These are phyloP conservation scores for Phytophthora uliginosa DNA, from an alignment of 352 stramenopile species.

Conservation along the genomic window DNA sequence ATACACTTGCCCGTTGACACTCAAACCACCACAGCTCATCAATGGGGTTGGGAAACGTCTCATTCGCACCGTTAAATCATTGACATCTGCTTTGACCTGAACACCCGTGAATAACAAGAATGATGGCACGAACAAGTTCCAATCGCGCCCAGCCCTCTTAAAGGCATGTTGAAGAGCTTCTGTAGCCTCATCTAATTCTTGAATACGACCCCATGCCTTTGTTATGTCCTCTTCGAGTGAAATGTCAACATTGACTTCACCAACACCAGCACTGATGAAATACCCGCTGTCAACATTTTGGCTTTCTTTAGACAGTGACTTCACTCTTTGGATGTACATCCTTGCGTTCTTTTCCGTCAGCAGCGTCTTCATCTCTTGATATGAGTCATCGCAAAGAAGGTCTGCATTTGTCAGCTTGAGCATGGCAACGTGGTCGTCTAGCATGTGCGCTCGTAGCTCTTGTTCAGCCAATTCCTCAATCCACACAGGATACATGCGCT, in stretches of 20 bases:
- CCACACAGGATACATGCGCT: slow-evolving; percentile 78
- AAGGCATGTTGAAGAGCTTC: slow-evolving; percentile 40
- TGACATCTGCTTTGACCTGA: slow-evolving; percentile 38
- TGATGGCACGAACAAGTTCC: slow-evolving; percentile 32
- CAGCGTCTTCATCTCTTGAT: slow-evolving; percentile 58
- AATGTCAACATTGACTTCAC: slow-evolving; percentile 45
- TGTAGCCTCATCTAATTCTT: slow-evolving; percentile 61
- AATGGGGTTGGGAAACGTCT: slow-evolving; percentile 63
- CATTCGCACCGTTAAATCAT: slow-evolving; percentile 50
- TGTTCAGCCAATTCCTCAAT: slow-evolving; percentile 75
- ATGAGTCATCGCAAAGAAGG: slow-evolving; percentile 42
- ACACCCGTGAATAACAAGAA: slow-evolving; percentile 46
- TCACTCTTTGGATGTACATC: slow-evolving; percentile 70
- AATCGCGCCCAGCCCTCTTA: slow-evolving; percentile 22
- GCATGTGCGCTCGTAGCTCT: slow-evolving; percentile 65
- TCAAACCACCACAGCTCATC: slow-evolving; percentile 46
- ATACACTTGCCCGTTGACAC: slow-evolving; percentile 44
- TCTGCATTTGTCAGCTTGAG: slow-evolving; percentile 70
- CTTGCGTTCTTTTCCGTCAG: slow-evolving; percentile 68
- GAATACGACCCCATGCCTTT: slow-evolving; percentile 36
- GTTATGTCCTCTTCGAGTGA: slow-evolving; percentile 51
- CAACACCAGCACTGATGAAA: slow-evolving; percentile 45
- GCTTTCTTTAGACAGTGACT: slow-evolving; percentile 26
- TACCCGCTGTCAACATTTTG: slow-evolving; percentile 13
- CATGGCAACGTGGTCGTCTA: slow-evolving; percentile 69